Evolutionary conservation across 1,284 basidiomycete genomes (phyloP).

Genomic region (Schizopora paradoxa): DNA sequence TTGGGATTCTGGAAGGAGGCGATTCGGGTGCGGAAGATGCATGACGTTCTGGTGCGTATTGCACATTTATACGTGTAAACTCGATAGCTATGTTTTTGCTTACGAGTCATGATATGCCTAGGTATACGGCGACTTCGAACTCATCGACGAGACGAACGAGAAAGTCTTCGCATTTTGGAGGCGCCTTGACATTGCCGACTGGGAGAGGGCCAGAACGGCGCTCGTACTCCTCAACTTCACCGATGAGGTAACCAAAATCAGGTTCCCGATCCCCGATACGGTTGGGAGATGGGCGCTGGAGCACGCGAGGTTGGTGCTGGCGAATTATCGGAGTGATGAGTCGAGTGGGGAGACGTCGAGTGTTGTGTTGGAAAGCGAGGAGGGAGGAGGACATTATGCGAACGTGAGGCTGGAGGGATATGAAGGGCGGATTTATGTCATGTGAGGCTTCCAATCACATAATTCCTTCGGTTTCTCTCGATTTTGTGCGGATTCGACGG

Average conservation of each 20-base stretch:
- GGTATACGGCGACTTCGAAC: slow-evolving; percentile 55
- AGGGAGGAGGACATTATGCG: slow-evolving; percentile 4
- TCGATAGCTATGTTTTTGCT: slow-evolving; percentile 1
- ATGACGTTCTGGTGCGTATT: slow-evolving; percentile 46
- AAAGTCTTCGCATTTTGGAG: slow-evolving; percentile 56
- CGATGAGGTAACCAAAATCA: slow-evolving; percentile 27
- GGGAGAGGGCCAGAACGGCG: slow-evolving; percentile 27
- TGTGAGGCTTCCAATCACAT: too few species aligned
- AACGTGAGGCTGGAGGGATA: slow-evolving; percentile 26
- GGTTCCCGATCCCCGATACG: too few species aligned
- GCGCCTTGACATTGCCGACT: slow-evolving; percentile 33
- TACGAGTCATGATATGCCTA: slow-evolving; percentile 20
- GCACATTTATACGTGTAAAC: background rate
- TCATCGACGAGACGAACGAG: slow-evolving; percentile 39
- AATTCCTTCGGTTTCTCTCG: too few species aligned
- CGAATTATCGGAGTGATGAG: slow-evolving; percentile 17
- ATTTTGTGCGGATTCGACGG: too few species aligned
- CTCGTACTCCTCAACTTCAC: slow-evolving; percentile 52
- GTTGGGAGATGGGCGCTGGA: too few species aligned
- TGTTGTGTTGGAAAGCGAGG: too few species aligned
- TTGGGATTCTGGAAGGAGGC: slow-evolving; percentile 55
- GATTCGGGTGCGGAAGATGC: slow-evolving; percentile 45
- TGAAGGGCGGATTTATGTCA: slow-evolving; percentile 33
- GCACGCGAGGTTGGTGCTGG: slow-evolving; percentile 2
- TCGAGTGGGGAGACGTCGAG: too few species aligned